These are phyloP conservation scores for Solanum ossicruentum DNA, from an alignment of 257 asterid genomes.

Conservation along the genomic window DNA sequence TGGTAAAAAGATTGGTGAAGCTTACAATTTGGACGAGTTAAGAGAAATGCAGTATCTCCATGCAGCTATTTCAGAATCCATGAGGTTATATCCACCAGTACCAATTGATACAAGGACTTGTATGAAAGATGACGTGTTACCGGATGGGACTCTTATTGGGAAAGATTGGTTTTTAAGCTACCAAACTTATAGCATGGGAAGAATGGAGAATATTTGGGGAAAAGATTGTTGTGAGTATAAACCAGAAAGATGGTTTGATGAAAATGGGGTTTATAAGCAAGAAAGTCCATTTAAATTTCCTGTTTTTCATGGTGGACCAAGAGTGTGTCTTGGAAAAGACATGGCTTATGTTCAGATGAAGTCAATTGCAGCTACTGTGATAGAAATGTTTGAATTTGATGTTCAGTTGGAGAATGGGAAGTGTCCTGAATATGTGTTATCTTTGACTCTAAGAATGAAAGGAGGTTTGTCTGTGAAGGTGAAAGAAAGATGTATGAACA, in stretches of 20 bases:
- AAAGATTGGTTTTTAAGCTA: slow-evolving; percentile 58
- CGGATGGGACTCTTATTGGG: slow-evolving; percentile 69
- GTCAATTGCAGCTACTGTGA: slow-evolving; percentile 57
- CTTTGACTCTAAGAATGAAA: slow-evolving; percentile 75
- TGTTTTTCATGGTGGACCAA: slow-evolving; percentile 78
- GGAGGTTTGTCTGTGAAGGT: slow-evolving; percentile 60
- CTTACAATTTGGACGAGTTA: slow-evolving; percentile 45
- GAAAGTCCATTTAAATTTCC: slow-evolving; percentile 62
- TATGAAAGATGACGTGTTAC: slow-evolving; percentile 39
- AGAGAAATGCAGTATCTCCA: slow-evolving; percentile 86
- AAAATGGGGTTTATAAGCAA: slow-evolving; percentile 47
- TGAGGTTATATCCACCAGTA: slow-evolving; percentile 89
- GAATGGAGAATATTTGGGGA: slow-evolving; percentile 84
- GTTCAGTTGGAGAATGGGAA: slow-evolving; percentile 42
- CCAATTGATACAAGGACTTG: slow-evolving; percentile 59
- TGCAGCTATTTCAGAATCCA: slow-evolving; percentile 67
- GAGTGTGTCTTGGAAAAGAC: slow-evolving; percentile 84
- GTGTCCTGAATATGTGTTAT: slow-evolving; percentile 45
- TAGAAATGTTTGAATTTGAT: slow-evolving; percentile 48
- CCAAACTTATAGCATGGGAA: slow-evolving; percentile 68
- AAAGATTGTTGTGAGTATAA: slow-evolving; percentile 55
- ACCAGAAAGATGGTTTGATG: slow-evolving; percentile 92
- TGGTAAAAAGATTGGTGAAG: slow-evolving; percentile 21
- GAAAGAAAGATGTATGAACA: slow-evolving; percentile 24
- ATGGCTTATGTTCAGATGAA: slow-evolving; percentile 96